phyloP scores from a whole-genome alignment of 2,329 filamentous ascomycete species.

The Aphanocladium album region DNA sequence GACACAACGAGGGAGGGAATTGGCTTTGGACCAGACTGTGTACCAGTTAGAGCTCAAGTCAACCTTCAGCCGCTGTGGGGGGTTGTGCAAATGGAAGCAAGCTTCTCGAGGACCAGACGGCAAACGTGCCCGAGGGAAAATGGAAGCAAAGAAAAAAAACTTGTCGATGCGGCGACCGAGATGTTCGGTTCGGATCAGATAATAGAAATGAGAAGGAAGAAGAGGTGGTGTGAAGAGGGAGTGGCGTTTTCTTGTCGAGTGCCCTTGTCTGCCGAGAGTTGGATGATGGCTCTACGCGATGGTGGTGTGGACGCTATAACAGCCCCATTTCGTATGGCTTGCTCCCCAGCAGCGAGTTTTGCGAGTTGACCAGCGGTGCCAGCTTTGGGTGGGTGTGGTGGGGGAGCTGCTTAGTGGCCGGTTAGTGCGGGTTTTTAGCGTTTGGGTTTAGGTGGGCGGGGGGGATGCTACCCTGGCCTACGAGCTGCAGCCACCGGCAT shows the following conservation, averaged over 20 bases:
- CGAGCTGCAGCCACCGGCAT: not conserved
- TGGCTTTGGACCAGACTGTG: no score
- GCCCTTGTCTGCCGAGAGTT: no score
- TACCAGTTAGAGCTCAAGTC: no score
- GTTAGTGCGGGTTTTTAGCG: not conserved
- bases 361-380: no score
- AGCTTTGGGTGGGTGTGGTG: no score
- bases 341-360: no score
- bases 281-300: not conserved
- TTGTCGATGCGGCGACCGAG: not conserved
- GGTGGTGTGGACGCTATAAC: not conserved
- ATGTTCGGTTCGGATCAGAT: conserved; percentile 11
- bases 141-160: not conserved
- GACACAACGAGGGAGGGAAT: no score
- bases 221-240: not conserved
- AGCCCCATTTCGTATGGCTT: not conserved
- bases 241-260: not conserved
- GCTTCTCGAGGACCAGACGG: not conserved
- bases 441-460: not conserved
- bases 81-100: no score
- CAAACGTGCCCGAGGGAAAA: not conserved
- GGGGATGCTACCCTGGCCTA: no score
- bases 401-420: no score
- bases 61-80: conserved; percentile 3
- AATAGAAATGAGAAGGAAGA: not conserved